Base-by-base conservation (phyloP, 208 protist genomes). In the Leishmania mexicana region DNA sequence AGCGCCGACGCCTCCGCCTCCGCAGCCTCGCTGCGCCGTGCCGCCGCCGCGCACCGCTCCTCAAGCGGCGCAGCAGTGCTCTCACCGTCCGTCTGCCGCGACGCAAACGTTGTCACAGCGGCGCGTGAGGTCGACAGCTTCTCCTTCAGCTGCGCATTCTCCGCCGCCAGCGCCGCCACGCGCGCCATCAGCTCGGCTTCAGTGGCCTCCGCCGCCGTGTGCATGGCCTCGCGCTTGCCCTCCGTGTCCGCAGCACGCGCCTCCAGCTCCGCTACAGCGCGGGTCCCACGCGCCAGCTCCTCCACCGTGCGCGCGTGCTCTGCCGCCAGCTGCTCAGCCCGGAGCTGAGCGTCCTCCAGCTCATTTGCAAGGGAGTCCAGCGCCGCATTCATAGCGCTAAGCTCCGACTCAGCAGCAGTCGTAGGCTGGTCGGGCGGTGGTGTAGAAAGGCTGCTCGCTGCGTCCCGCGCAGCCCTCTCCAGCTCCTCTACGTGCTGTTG, bases 331-430 rank as follows among this genome's bases (percentile, higher is more conserved):
- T 67, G 54, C 40, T 78, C 67, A 3, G 40, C 49, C 1, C 19
- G 53, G 7, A 49, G 64, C 80, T 81, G 79, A 42, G 81, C 83
- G 2, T 62, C 70, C 28, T 81, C 81, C 21, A 91, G 83, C 71
- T 83, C 68, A 49, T 68, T 35, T 0, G 71, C 82, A 42, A 88
- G 76, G 62, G 49, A 53, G 10, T 82, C 54, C n/a, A 83, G 67
- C 15, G 40, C 71, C 28, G 77, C 78, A 65, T n/a, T 24, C 67
- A 81, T 24, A 11, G 42, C 64, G 42, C 67, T 68, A 5, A 62
- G 75, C 6, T 74, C 35, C 7, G 58, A 68, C 38, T 79, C 76
- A 5, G 73, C n/a, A 71, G 19, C 35, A 17, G 38, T 5, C 5
- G 31, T 0, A 45, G 31, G 15, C 38, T n/a, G 65, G 7, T 17